Evolutionary conservation across 768 basidiomycete genomes (phyloP).

Genomic region (Mycena capillaripes): DNA sequence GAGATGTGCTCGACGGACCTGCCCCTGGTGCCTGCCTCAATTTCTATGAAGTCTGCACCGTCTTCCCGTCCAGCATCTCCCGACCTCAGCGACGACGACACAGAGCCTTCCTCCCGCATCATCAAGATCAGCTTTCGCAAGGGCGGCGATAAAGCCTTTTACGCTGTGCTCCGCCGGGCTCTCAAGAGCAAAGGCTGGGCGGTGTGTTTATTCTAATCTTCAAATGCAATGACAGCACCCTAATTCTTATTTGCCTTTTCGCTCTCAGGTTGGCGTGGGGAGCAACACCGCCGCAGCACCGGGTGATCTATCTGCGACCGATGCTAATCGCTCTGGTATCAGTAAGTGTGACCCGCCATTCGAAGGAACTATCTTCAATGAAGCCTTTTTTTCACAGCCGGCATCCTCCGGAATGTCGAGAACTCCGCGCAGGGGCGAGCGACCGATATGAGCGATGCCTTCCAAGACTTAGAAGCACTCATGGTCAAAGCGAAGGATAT

Average conservation of each 20-base stretch:
- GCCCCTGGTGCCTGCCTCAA: constrained; percentile 43
- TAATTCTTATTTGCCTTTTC: not conserved
- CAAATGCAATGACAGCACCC: not conserved
- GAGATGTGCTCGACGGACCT: constrained; percentile 90
- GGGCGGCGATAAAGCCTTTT: constrained; percentile 90
- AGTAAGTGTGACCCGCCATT: constrained; percentile 51
- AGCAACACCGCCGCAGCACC: constrained; percentile 9
- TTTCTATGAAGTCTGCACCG: constrained; percentile 70
- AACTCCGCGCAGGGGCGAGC: constrained; percentile 73
- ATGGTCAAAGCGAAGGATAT: constrained; percentile 95
- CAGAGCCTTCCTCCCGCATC: constrained; percentile 58
- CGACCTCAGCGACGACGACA: constrained; percentile 46
- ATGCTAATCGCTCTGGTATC: constrained; percentile 59
- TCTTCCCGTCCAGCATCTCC: constrained; percentile 75
- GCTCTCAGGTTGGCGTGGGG: not conserved
- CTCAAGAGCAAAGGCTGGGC: constrained; percentile 85
- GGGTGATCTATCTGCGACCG: constrained; percentile 31
- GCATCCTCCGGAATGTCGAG: constrained; percentile 85
- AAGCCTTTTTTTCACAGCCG: constrained; percentile 62
- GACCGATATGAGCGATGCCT: constrained; percentile 78
- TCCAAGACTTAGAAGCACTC: constrained; percentile 90
- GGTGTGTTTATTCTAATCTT: constrained; percentile 22
- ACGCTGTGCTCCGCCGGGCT: constrained; percentile 79
- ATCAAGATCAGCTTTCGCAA: constrained; percentile 92
- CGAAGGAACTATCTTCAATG: constrained; percentile 8